These are phyloP conservation scores for Aphanomyces cochlioides DNA, from an alignment of 352 stramenopile species.

Conservation along the genomic window DNA sequence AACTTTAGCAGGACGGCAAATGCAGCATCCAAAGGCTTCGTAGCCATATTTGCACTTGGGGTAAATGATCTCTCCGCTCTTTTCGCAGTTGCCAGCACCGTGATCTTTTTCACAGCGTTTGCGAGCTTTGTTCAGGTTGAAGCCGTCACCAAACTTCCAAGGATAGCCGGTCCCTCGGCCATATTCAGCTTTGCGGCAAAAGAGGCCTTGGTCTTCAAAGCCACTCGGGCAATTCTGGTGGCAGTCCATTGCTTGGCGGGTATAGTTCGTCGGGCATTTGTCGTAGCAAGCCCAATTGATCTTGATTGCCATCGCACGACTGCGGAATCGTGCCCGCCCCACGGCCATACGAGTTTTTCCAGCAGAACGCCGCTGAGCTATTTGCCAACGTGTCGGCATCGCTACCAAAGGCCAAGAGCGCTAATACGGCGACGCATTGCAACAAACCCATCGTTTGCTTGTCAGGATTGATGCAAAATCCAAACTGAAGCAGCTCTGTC, in stretches of 20 bases:
- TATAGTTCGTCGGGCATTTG: background rate
- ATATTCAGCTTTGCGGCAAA: slow-evolving; percentile 2
- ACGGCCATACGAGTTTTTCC: background rate
- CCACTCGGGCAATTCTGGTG: background rate
- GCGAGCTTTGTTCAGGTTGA: background rate
- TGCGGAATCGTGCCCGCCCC: background rate
- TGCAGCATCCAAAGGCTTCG: slow-evolving; percentile 8
- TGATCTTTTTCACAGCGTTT: background rate
- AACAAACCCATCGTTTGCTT: too few relatives aligned
- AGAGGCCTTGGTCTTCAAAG: background rate
- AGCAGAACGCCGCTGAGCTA: background rate
- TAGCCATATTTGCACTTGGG: slow-evolving; percentile 26
- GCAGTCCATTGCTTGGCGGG: slow-evolving; percentile 1
- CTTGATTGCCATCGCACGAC: background rate
- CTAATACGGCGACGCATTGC: too few relatives aligned
- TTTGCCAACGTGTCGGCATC: too few relatives aligned
- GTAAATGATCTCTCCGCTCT: slow-evolving; percentile 2
- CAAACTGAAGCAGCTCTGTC: too few relatives aligned
- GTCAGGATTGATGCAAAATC: too few relatives aligned
- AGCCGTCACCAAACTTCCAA: slow-evolving; percentile 11
- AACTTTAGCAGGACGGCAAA: background rate
- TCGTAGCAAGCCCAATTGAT: background rate
- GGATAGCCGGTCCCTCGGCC: background rate
- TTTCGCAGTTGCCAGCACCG: slow-evolving; percentile 2
- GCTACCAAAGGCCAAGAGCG: too few relatives aligned